Conservation (phyloP, 2,329 filamentous ascomycete genomes). For the Ophiosphaerella narmari region DNA sequence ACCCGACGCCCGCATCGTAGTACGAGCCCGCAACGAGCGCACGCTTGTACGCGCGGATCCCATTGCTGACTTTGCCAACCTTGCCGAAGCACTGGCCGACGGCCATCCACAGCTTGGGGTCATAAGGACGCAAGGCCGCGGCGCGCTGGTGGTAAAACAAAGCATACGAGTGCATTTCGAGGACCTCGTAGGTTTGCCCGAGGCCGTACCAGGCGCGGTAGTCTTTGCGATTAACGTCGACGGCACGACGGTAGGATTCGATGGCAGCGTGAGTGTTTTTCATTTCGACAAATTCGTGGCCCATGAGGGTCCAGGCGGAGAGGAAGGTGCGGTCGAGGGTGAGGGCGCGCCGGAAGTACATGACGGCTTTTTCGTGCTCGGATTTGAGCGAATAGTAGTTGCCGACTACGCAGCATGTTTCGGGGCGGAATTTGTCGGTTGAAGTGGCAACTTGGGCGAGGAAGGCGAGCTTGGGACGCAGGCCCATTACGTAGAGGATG, state of each 20-base stretch:
- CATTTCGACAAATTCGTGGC: conserved; percentile 97
- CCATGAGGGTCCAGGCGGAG: conserved; percentile 98
- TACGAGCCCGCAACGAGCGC: conserved; percentile 87
- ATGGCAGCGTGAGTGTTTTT: conserved; percentile 99
- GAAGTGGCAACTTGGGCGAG: conserved; percentile 87
- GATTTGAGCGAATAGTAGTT: conserved; percentile 97
- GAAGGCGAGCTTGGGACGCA: conserved; percentile 87
- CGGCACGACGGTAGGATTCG: conserved; percentile 91
- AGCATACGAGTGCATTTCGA: conserved; percentile 97
- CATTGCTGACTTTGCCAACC: conserved; percentile 84
- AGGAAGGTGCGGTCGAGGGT: conserved; percentile 89
- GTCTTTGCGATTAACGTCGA: conserved; percentile 94
- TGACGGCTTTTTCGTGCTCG: conserved; percentile 95
- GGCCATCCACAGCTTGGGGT: conserved; percentile 98
- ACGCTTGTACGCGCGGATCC: conserved; percentile 92
- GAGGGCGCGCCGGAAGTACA: conserved; percentile 93
- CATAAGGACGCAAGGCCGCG: conserved; percentile 88
- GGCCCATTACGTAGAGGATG: conserved; percentile 90
- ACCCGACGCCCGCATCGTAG: conserved; percentile 68
- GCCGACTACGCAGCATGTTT: conserved; percentile 94
- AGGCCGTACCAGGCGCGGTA: conserved; percentile 98
- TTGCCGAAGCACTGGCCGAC: conserved; percentile 90
- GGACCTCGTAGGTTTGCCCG: conserved; percentile 94
- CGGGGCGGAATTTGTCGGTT: conserved; percentile 93
- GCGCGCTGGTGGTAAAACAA: conserved; percentile 98